Conservation (phyloP, 352 stramenopile species). For the Thalassiosira sp. region DNA sequence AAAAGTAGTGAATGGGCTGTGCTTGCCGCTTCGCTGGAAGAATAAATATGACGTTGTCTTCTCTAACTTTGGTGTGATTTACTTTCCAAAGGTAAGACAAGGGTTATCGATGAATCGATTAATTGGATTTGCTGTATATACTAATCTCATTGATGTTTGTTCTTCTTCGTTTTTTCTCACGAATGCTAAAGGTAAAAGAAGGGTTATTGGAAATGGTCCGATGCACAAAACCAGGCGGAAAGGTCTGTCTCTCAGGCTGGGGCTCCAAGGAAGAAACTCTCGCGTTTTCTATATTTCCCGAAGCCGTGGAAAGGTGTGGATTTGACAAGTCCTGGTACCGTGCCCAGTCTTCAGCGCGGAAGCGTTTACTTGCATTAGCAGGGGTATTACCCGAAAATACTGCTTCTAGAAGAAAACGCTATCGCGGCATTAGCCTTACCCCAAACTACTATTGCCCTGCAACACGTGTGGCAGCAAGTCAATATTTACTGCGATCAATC, state of each 20-base stretch:
- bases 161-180: no score
- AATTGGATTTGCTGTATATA: no score
- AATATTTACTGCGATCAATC: background rate
- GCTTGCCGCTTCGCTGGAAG: constrained; percentile 6
- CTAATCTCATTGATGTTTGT: no score
- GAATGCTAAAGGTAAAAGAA: no score
- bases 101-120: no score
- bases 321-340: constrained; percentile 3
- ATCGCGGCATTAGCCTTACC: background rate
- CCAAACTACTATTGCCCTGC: constrained; percentile 18
- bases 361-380: background rate
- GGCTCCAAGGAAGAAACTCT: constrained; percentile 1
- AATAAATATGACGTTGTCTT: constrained; percentile 19
- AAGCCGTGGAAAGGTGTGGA: constrained; percentile 13
- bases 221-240: constrained; percentile 21
- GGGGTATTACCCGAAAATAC: background rate
- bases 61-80: constrained; percentile 32
- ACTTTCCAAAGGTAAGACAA: constrained; percentile 9
- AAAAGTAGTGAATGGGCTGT: constrained; percentile 9
- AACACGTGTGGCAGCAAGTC: constrained; percentile 9
- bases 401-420: background rate
- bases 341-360: background rate
- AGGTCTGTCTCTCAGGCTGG: constrained; percentile 21
- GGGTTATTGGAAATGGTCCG: constrained; percentile 17
- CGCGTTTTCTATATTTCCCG: constrained; percentile 17